Base-by-base conservation (phyloP, 495 filamentous ascomycete species). In the Xylaria curta region DNA sequence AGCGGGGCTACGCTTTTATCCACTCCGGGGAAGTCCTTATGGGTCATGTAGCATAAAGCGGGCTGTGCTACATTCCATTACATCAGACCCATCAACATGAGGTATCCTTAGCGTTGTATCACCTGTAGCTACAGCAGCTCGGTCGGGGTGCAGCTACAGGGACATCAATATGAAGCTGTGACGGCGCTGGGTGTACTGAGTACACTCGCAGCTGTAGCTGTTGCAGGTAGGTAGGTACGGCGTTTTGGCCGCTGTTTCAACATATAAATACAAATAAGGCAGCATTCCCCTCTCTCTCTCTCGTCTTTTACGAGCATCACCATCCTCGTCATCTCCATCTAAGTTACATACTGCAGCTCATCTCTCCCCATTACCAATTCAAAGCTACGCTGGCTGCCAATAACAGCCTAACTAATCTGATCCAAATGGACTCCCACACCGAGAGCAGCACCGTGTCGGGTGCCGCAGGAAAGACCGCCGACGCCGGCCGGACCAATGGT, bases 401-500 rank as follows among this genome's bases (percentile, higher is more conserved):
- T 47, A 67, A 59, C 42, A 71, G 69, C 40, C 19, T 59, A 8
- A 59, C 69, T 10, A 21, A 72, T 58, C 42, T 56, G 28, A 56
- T 54, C 9, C 24, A 21, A 40, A 71, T 71, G 69, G 69, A 71
- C 26, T 59, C 69, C 26, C 62, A 67, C 36, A 76, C 65, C 40
- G 58, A 72, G 49, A 72, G 21, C 60, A 66, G 60, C 70, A 76
- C 60, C 60, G 75, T 77, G 26, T 74, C 77, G 10, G 42, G 46
- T 56, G 53, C 46, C 67, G 49, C 40, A 12, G 40, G 64, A 0
- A 72, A 53, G 71, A 73, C 71, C 46, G 69, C 74, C 68, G 73
- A 59, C 58, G 69, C 70, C 46, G 72, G 71, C 9, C 72, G 46
- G 21, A 71, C 74, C 6, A 79, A 76, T 51, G 76, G 76, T 36